phyloP scores from a whole-genome alignment of 78 protist species.

The Dictyostelium firmibasis region DNA sequence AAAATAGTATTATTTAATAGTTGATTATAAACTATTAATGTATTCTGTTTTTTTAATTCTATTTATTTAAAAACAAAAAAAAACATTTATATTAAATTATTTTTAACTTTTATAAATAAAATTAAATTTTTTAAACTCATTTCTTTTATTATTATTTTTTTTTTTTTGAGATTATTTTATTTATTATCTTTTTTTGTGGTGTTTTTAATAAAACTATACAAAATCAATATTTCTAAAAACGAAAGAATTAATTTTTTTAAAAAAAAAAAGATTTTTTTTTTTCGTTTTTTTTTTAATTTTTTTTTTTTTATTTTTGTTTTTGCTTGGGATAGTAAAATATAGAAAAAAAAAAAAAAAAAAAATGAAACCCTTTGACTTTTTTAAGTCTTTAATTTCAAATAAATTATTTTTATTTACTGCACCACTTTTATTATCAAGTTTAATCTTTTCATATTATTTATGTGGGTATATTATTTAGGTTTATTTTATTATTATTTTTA shows the following conservation, averaged over 20 bases:
- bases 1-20: no score
- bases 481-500: neutral
- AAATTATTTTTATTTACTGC: slow-evolving; percentile 1
- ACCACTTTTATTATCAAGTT: slow-evolving; percentile 7
- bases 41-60: no score
- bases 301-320: neutral
- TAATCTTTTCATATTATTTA: slow-evolving; percentile 3
- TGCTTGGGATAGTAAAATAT: no score
- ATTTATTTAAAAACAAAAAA: no score
- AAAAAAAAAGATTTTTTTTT: neutral
- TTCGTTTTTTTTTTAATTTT: neutral
- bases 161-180: neutral
- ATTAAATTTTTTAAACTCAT: no score
- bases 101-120: no score
- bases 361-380: neutral
- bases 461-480: neutral
- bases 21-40: no score
- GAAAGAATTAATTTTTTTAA: neutral
- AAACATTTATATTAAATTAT: no score
- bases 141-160: no score
- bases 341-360: neutral
- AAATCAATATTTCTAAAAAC: no score
- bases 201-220: no score
- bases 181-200: neutral
- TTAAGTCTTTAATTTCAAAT: neutral